phyloP scores from a whole-genome alignment of 306 rosid species.

The Corylus avellana region DNA sequence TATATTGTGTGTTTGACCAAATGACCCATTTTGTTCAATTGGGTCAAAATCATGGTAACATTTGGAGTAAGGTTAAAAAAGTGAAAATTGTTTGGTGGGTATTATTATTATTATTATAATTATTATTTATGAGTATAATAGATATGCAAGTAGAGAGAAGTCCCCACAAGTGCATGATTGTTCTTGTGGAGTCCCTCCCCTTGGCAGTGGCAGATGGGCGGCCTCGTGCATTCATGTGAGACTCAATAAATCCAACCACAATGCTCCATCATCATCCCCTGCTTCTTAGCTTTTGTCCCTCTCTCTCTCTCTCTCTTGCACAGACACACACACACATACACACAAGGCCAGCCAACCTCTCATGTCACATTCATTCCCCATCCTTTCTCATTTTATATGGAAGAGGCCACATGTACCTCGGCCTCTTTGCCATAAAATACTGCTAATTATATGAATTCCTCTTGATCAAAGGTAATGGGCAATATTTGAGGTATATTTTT shows the following conservation, averaged over 20 bases:
- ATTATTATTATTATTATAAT: constrained; percentile 7
- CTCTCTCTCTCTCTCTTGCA: neutral
- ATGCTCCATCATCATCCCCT: constrained; percentile 47
- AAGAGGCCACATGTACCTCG: constrained; percentile 47
- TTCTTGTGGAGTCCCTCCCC: constrained; percentile 29
- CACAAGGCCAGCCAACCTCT: constrained; percentile 21
- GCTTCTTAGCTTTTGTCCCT: constrained; percentile 24
- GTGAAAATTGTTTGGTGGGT: neutral
- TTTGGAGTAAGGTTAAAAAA: neutral
- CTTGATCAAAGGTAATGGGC: constrained; percentile 6
- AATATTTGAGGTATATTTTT: neutral
- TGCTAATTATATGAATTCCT: constrained; percentile 22
- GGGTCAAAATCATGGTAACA: neutral
- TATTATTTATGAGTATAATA: neutral
- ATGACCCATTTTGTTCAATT: neutral
- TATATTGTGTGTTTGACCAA: neutral
- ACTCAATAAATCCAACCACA: constrained; percentile 58
- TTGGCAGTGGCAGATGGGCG: constrained; percentile 49
- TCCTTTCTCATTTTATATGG: constrained; percentile 45
- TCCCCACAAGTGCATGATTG: constrained; percentile 53
- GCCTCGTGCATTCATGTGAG: constrained; percentile 87
- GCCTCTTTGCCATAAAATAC: constrained; percentile 39
- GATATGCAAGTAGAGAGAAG: constrained; percentile 7
- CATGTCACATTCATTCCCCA: constrained; percentile 50
- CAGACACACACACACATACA: too few species aligned